Base-by-base conservation (phyloP, 768 basidiomycete genomes). In the Podaxis mareebaensis region DNA sequence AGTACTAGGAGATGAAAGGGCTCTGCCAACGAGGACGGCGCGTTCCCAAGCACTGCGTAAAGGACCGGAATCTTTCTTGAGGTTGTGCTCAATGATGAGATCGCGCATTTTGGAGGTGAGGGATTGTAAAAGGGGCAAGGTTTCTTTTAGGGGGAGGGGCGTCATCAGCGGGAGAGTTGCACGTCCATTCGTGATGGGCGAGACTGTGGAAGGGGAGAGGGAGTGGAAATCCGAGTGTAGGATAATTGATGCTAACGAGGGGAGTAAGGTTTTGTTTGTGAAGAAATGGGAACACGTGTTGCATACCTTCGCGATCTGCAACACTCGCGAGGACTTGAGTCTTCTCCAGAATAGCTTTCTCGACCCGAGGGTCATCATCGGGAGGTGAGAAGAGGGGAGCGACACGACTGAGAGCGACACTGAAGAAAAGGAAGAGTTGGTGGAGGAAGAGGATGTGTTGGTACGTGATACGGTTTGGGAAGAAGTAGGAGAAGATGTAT, bases 361-460 rank as follows among this genome's bases (percentile, higher is more conserved):
- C 78, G 6, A 75, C 59, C 4, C 70, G 66, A 3, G 71, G 69
- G 40, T 79, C 76, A 5, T 76, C 72, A 48, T 73, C 70, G 17
- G 71, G 58, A 10, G 87, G 84, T 65, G 86, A 82, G 60, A 94
- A 76, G 33, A 85, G 83, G 0, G 93, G 93, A 0, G 84, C 84
- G 4, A 95, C 85, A 20, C 88, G 80, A 15, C 83, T 85, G 10
- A 93, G 80, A 0, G 91, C 92, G 42, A 93, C 81, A 33, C 85
- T 90, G 61, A 89, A 69, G 71, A 91, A 88, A 68, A 92, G 75
- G 73, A 92, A 93, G 28, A 91, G 70, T 65, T 92, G 87, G 68
- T 92, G 93, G 42, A 95, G 78, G 73, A 93, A 84, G 40, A 84
- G 76, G 64, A 92, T 82, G 73, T 95, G 90, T 70, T 95, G 92